These are phyloP conservation scores for Candida oleophila DNA, from an alignment of 805 yeast species.

Conservation along the genomic window DNA sequence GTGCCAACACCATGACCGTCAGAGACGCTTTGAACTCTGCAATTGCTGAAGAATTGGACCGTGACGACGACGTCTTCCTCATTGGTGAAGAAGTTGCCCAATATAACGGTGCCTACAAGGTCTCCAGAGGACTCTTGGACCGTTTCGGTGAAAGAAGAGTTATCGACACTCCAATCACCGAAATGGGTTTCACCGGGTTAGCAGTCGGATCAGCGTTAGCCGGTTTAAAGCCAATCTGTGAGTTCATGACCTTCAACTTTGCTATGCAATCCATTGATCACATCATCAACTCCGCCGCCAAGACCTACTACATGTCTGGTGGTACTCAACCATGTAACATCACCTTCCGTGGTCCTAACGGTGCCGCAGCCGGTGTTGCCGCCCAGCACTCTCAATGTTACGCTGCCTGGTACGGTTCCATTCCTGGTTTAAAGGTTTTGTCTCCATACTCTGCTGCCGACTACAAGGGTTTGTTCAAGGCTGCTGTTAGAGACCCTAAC, in stretches of 20 bases:
- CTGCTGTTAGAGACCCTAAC: slow-evolving; percentile 98
- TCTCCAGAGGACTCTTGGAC: slow-evolving; percentile 92
- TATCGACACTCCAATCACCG: slow-evolving; percentile 96
- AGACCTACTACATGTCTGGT: slow-evolving; percentile 98
- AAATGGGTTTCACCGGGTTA: slow-evolving; percentile 97
- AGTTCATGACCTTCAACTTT: slow-evolving; percentile 98
- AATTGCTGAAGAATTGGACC: slow-evolving; percentile 94
- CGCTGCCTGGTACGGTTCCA: slow-evolving; percentile 96
- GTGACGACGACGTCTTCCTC: slow-evolving; percentile 89
- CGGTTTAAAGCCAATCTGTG: slow-evolving; percentile 94
- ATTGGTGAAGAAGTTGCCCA: slow-evolving; percentile 99
- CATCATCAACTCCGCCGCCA: slow-evolving; percentile 97
- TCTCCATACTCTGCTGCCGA: slow-evolving; percentile 96
- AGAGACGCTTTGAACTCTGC: slow-evolving; percentile 97
- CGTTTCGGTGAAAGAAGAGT: slow-evolving; percentile 93
- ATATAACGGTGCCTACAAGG: slow-evolving; percentile 98
- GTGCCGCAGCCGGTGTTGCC: slow-evolving; percentile 99
- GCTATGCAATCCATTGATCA: slow-evolving; percentile 99
- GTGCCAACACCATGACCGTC: slow-evolving; percentile 72
- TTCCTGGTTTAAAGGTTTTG: slow-evolving; percentile 96
- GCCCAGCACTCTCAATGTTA: slow-evolving; percentile 99
- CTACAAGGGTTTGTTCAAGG: slow-evolving; percentile 91
- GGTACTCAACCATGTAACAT: slow-evolving; percentile 97
- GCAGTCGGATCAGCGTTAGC: slow-evolving; percentile 96
- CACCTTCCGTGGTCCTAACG: slow-evolving; percentile 99